Evolutionary conservation across 495 filamentous ascomycete genomes (phyloP).

Genomic region (Penicillium coffeae): DNA sequence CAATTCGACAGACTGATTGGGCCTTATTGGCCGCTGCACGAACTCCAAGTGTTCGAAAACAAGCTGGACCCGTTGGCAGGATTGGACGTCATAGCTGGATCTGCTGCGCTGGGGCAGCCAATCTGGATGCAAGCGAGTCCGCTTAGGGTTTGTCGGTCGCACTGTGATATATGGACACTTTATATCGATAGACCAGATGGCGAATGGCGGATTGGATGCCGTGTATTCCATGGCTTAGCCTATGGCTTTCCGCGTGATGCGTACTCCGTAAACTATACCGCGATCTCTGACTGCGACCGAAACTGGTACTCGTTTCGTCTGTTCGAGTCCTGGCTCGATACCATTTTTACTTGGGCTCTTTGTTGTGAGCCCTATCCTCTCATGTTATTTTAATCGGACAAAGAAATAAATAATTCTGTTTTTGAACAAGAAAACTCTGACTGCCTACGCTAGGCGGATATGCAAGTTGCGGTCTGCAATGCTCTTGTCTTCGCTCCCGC

Average conservation of each 20-base stretch:
- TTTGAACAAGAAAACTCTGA: background rate
- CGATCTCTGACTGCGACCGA: no score
- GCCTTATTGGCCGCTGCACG: background rate
- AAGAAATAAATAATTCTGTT: background rate
- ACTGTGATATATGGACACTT: conserved; percentile 1
- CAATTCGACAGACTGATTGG: background rate
- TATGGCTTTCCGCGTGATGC: no score
- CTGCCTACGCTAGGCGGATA: background rate
- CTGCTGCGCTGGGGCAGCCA: conserved; percentile 1
- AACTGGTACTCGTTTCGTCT: background rate
- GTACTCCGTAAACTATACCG: no score
- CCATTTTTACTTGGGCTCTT: background rate
- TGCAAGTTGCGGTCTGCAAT: conserved; percentile 39
- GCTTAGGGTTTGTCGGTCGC: conserved; percentile 8
- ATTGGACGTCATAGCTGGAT: conserved; percentile 9
- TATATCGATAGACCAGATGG: no score
- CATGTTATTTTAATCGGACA: background rate
- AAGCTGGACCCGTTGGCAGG: conserved; percentile 1
- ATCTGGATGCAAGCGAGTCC: conserved; percentile 1
- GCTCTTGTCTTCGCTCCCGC: conserved; percentile 7
- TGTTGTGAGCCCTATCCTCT: background rate
- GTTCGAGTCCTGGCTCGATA: no score
- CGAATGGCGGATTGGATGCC: no score
- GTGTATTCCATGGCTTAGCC: no score
- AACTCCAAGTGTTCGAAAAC: background rate